Base-by-base conservation (phyloP, 139 green algal genomes). In the Asterochloris sp. region DNA sequence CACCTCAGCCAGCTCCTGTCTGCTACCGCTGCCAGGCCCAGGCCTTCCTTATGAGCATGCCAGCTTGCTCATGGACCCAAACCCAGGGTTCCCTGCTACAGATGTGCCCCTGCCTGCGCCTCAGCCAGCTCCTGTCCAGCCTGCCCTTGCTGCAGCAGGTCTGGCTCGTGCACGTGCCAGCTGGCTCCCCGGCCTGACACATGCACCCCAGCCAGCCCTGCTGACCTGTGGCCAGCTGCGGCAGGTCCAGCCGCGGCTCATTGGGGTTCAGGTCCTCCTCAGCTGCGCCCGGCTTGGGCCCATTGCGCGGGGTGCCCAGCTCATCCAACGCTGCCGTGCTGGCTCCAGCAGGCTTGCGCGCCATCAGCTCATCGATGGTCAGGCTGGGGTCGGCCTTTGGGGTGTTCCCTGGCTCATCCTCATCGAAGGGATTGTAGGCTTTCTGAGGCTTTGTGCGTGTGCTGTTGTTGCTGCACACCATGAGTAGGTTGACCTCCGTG, bases 401-500 rank as follows among this genome's bases (percentile, higher is more conserved):
- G 38, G 38, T 54, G 38, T 54, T 54, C 38, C 38, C 38, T 54
- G 38, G 60, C 24, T 80, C 76, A 80, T 26, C 24, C 13, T 80
- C 76, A 69, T 80, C 76, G 69, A 82, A 64, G 11, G 78, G 78
- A 19, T 73, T 73, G 63, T 82, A 73, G 66, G 63, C 63, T 61
- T 82, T 73, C 69, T 61, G 63, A 62, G 81, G 74, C 27, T 67
- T 87, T 24, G 76, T 15, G 26, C 68, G 67, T 47, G 69, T 67
- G 64, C 62, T 76, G 26, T 73, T 80, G 27, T 47, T 69, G 21
- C 28, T 66, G 61, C 81, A 88, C 13, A 84, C 62, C 23, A 62
- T 60, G 19, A 87, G 67, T 29, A 88, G 23, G 38, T 86, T 84
- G 28, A 88, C 29, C 24, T 83, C 80, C 47, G 61, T 27, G 13